Evolutionary conservation across 1,284 basidiomycete genomes (phyloP), one percentile per base, ranked within the genome.

Genomic region (Moniliophthora roreri): DNA sequence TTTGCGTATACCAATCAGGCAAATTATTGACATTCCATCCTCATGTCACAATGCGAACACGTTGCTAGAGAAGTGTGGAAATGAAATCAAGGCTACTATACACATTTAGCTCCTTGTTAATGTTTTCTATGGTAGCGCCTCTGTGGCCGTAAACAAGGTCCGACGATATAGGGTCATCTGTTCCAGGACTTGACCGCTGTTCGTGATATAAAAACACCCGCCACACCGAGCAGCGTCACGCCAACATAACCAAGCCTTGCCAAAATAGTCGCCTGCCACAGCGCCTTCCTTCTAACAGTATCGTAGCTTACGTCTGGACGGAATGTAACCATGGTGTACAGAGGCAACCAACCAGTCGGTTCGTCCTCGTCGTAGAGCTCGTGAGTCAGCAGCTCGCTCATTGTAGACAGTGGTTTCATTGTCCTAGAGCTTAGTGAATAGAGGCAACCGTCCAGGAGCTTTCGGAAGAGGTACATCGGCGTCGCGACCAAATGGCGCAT

Each of bases 301-400:
- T 87, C 85, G 68, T 98, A 98, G 64, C 87, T 89, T 59, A 98
- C 83, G 69, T 98, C 95, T 41, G 93, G 92, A 37, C 94, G 82
- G 76, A 99, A 99, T 36, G 96, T 98, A 59, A 97, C 91, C 94
- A 98, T 96, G 32, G 91, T 91, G 70, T 99, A 99, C 50, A 97
- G 78, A 48, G 93, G 91, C 53, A 93, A 80, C 96, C 96, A 99
- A 34, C 90, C 91, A 54, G 70, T 69, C 36, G 87, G 83, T 51
- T 75, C 68, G 49, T 68, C 65, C 55, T 80, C 65, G 44, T 81
- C 77, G 66, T 87, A 91, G 15, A 84, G 73, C 47, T 75, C 71
- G 53, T 64, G 71, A 53, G 77, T 67, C 54, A 83, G 60, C 23
- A 66, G 63, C 54, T 73, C 73, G 49, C 67, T 69, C 62, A 77